A percentile compares a stretch with the other conserved stretches of the same genome.
These are phyloP conservation scores for Achaetomiella virescens DNA, from an alignment of 495 filamentous ascomycete species.

Conservation along the genomic window DNA sequence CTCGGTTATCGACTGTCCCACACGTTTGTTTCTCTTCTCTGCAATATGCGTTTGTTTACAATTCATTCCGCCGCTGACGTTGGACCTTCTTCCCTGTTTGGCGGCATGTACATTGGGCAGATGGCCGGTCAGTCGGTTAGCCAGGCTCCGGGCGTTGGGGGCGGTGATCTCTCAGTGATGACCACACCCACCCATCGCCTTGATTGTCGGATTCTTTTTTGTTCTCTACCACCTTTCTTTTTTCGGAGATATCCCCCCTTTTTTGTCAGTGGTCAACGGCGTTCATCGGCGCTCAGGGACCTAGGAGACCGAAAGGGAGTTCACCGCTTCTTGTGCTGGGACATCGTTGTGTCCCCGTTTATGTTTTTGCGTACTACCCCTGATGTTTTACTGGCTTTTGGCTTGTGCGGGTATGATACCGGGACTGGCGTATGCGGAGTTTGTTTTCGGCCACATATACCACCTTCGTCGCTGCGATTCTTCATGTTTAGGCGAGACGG, in stretches of 20 bases:
- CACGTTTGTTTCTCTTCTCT: neutral
- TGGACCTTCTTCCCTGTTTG: neutral
- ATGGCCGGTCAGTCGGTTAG: too few species aligned
- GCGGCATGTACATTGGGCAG: too few species aligned
- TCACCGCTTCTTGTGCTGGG: neutral
- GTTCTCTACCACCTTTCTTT: neutral
- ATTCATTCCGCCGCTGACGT: neutral
- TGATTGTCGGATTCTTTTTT: neutral
- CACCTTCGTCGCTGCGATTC: neutral
- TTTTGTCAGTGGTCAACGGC: neutral
- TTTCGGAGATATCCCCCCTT: neutral
- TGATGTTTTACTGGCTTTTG: neutral
- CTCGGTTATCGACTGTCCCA: neutral
- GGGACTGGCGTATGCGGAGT: neutral
- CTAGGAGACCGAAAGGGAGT: neutral
- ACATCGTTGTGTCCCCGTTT: neutral
- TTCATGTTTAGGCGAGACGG: neutral
- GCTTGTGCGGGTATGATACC: constrained; percentile 1
- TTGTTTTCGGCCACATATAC: constrained; percentile 3
- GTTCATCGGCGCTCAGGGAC: neutral
- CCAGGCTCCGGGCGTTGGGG: too few species aligned
- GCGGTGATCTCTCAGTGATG: too few species aligned
- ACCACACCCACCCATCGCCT: neutral
- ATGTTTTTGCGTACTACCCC: neutral
- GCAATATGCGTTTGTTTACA: neutral